Evolutionary conservation across 78 protist genomes (phyloP).

Genomic region (Creolimax fragrantissima): DNA sequence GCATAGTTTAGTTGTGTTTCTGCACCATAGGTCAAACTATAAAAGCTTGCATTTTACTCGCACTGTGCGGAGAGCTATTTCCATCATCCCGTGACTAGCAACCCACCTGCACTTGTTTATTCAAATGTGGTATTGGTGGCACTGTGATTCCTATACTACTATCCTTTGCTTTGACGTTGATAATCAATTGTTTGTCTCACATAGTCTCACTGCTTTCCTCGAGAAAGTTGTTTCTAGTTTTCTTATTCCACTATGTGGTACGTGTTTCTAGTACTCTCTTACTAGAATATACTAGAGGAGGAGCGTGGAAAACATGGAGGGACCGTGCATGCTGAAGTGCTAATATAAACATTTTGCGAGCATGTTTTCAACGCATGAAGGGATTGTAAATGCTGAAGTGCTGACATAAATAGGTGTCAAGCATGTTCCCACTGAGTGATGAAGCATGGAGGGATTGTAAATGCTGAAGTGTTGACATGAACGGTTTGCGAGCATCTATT

Average conservation of each 20-base stretch:
- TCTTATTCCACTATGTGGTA: no score
- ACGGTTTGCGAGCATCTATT: no score
- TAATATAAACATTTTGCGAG: not conserved
- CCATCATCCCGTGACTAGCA: not conserved
- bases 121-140: not conserved
- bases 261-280: not conserved
- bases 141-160: not conserved
- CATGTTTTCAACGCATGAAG: not conserved
- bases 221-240: not conserved
- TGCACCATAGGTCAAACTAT: no score
- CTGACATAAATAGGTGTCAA: not conserved
- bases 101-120: not conserved
- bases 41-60: no score
- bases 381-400: not conserved
- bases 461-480: not conserved
- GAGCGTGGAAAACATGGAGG: not conserved
- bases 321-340: no score
- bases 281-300: not conserved
- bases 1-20: no score
- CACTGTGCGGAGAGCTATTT: no score
- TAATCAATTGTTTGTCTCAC: not conserved
- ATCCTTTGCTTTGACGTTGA: not conserved
- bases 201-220: not conserved
- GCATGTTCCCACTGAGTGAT: not conserved
- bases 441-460: not conserved